phyloP scores from a whole-genome alignment of 331 rosid species.

The Rhamnella rubrinervis region DNA sequence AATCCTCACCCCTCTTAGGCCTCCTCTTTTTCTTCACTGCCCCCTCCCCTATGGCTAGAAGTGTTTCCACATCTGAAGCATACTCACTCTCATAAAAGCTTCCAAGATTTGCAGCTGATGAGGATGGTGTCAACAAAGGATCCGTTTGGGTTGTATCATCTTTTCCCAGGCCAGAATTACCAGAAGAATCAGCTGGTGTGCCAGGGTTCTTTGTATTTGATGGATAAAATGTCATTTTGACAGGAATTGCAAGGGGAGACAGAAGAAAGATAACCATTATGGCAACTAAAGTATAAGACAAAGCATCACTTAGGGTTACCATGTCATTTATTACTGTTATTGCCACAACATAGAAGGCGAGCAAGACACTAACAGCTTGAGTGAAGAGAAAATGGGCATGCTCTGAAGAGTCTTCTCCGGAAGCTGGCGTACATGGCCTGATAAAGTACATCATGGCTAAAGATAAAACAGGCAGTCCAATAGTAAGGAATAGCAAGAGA shows the following conservation, averaged over 20 bases:
- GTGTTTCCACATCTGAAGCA: constrained; percentile 59
- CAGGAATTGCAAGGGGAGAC: constrained; percentile 72
- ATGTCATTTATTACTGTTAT: constrained; percentile 36
- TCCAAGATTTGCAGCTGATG: constrained; percentile 52
- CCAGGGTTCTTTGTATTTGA: constrained; percentile 23
- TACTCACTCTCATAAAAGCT: constrained; percentile 54
- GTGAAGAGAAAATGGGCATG: constrained; percentile 62
- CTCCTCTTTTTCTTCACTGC: constrained; percentile 68
- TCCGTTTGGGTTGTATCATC: constrained; percentile 32
- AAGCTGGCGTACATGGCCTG: constrained; percentile 74
- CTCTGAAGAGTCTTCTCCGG: constrained; percentile 79
- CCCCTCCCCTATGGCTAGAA: constrained; percentile 85
- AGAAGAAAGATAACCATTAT: constrained; percentile 60
- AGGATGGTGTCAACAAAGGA: constrained; percentile 61
- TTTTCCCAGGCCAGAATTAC: constrained; percentile 27
- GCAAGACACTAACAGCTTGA: constrained; percentile 66
- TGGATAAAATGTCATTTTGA: constrained; percentile 78
- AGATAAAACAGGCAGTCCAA: constrained; percentile 56
- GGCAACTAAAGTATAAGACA: constrained; percentile 52
- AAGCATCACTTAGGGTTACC: constrained; percentile 40
- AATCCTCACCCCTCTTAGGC: constrained; percentile 90
- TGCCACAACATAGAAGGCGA: constrained; percentile 60
- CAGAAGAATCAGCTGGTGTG: constrained; percentile 40
- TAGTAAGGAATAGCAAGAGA: constrained; percentile 58
- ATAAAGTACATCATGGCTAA: constrained; percentile 68